Percentiles rank a stretch among this genome's conserved stretches.
Evolutionary conservation across 164 flowering plant genomes (phyloP).

Genomic region (Vitis rotundifolia): DNA sequence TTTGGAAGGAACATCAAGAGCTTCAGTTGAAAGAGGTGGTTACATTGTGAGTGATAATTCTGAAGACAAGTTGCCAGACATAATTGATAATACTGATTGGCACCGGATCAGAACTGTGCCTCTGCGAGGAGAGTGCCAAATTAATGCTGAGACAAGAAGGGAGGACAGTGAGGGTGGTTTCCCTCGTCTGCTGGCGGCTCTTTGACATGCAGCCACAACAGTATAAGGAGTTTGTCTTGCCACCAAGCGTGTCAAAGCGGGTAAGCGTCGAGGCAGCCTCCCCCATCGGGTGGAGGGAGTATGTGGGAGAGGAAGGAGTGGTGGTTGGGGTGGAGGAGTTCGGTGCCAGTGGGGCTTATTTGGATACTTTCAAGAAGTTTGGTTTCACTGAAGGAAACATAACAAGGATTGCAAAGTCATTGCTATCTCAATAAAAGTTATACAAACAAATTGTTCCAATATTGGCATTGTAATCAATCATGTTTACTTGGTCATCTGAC

Average conservation of each 20-base stretch:
- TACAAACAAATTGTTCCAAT: no score
- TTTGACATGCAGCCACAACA: conserved; percentile 37
- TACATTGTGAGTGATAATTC: conserved; percentile 59
- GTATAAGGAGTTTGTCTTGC: conserved; percentile 49
- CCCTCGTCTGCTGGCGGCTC: conserved; percentile 54
- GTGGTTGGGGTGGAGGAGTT: conserved; percentile 45
- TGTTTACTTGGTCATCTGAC: no score
- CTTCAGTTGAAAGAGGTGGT: conserved; percentile 50
- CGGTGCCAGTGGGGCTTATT: conserved; percentile 48
- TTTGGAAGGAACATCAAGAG: conserved; percentile 45
- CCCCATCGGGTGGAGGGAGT: conserved; percentile 49
- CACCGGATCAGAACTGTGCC: conserved; percentile 54
- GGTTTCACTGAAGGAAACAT: conserved; percentile 48
- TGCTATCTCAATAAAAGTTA: conserved; percentile 12
- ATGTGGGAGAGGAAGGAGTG: conserved; percentile 44
- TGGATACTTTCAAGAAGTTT: conserved; percentile 39
- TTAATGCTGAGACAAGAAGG: conserved; percentile 48
- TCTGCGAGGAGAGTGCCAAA: conserved; percentile 40
- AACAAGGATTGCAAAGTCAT: conserved; percentile 31
- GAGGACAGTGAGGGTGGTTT: conserved; percentile 49
- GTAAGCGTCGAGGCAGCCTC: conserved; percentile 64
- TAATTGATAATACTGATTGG: conserved; percentile 60
- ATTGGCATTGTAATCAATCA: no score
- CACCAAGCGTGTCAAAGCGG: conserved; percentile 30
- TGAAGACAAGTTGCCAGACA: conserved; percentile 30